Evolutionary conservation across 2,329 filamentous ascomycete species (phyloP), one percentile per base, ranked within the genome.

Genomic region (Calonectria henricotiae): DNA sequence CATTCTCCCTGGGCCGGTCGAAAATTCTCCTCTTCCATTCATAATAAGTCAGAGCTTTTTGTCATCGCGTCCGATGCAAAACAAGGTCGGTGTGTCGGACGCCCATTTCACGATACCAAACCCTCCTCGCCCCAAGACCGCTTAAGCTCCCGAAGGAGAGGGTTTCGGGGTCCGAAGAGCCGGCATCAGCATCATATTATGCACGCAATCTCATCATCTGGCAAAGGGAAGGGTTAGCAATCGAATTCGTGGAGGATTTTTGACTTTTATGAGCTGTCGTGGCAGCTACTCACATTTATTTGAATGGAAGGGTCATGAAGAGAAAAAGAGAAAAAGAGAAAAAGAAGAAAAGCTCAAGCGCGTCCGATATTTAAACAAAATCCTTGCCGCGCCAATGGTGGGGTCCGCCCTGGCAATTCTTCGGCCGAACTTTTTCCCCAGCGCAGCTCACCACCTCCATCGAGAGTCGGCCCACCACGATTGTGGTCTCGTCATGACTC

Each of bases 151-250:
- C 91, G 86, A 85, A 89, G 85, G 91, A 92, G 93, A 98, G 95
- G 96, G 94, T 93, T 90, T 88, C 86, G 86, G 86, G 88, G 86
- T 87, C 88, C 86, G 88, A 86, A 84, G 86, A 88, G 85, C 86
- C 88, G 87, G 88, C 78, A 93, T 89, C 88, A 83, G 82, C 87
- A 88, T 98, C 96, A 97, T 94, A 91, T 91, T 87, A 84, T 91
- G 92, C 96, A 98, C 96, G 91, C 94, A 90, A 94, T 98, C 97
- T 99, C 96, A 98, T 99, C 96, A 98, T 97, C 95, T 98, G 80
- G 3, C 47, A 23, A 69, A 62, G 60, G 62, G 61, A 71, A 75
- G 76, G 65, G 78, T 85, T 79, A 86, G 82, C 67, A 70, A 58
- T 13, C n/a, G 20, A n/a, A 12, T n/a, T 41, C 55, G 5, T 13